These are phyloP conservation scores for Colletotrichum shisoi DNA, from an alignment of 2,329 filamentous ascomycete species.

Conservation along the genomic window DNA sequence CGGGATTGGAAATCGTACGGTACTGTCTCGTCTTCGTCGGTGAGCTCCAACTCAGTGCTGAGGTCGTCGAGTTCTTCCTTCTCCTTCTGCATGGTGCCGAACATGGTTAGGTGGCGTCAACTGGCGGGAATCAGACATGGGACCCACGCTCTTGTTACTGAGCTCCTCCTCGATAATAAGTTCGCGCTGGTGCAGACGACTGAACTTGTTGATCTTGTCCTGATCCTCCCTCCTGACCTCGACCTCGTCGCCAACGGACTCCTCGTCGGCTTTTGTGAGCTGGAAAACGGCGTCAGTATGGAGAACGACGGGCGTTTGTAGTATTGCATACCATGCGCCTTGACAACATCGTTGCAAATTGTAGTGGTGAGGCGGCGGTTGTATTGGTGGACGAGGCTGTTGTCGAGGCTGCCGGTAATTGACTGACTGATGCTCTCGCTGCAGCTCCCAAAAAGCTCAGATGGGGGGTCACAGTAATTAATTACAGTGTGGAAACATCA, in stretches of 20 bases:
- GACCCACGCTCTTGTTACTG: conserved; percentile 77
- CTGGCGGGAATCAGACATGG: rapidly evolving
- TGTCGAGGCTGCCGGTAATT: conserved; percentile 13
- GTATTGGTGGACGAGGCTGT: conserved; percentile 9
- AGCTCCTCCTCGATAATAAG: conserved; percentile 80
- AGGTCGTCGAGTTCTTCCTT: conserved; percentile 98
- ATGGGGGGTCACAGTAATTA: conserved; percentile 31
- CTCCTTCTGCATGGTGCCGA: conserved; percentile 74
- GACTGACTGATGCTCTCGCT: conserved; percentile 3
- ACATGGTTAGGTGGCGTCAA: conserved; percentile 34
- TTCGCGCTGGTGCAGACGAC: conserved; percentile 88
- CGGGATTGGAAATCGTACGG: conserved; percentile 64
- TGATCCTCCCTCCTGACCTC: conserved; percentile 97
- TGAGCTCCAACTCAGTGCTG: conserved; percentile 87
- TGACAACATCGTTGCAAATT: conserved; percentile 56
- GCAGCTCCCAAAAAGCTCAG: conserved; percentile 38
- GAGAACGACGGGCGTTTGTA: rapidly evolving
- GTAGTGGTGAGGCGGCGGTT: neutral
- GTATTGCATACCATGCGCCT: conserved; percentile 64
- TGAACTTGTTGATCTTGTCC: conserved; percentile 99
- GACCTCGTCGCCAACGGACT: conserved; percentile 77
- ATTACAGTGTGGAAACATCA: conserved; percentile 19
- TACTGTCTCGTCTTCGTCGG: conserved; percentile 92
- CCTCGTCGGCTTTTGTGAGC: conserved; percentile 95
- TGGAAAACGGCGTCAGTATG: conserved; percentile 50